Conservation (phyloP, 345 rosid genomes). For the Ceriops tagal region DNA sequence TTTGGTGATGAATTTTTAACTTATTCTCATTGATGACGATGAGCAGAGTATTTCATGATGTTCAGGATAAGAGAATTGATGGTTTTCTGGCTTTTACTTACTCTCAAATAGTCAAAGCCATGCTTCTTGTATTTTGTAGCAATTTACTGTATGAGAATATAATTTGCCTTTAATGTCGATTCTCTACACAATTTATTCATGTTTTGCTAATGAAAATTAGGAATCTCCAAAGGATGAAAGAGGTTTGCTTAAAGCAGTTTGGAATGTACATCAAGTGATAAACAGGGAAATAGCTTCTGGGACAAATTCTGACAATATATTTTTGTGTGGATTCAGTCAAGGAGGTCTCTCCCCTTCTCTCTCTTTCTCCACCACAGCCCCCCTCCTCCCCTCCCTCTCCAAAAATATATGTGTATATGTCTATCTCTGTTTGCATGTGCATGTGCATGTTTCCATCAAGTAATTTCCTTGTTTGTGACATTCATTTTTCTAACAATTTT, state of each 20-base stretch:
- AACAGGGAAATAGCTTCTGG: conserved; percentile 68
- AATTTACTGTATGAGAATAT: not conserved
- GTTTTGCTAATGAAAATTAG: conserved; percentile 29
- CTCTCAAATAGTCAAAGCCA: not conserved
- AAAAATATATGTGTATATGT: not conserved
- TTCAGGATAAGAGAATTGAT: not conserved
- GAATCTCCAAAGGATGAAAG: conserved; percentile 66
- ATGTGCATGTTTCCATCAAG: not conserved
- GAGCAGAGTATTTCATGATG: not conserved
- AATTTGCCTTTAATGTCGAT: not conserved
- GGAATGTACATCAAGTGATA: conserved; percentile 66
- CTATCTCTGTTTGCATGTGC: not conserved
- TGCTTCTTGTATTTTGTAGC: not conserved
- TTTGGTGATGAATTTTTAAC: no score
- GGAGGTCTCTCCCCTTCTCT: conserved; percentile 54
- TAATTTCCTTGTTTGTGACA: not conserved
- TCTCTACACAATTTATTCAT: not conserved
- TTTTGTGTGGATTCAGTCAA: conserved; percentile 87
- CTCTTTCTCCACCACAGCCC: no score
- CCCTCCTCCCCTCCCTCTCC: no score
- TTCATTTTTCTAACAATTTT: conserved; percentile 10
- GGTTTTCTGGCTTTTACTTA: not conserved
- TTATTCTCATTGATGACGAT: no score
- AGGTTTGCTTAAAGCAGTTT: conserved; percentile 61
- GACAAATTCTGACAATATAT: conserved; percentile 54